Conservation (phyloP, 2,329 filamentous ascomycete genomes). For the Polytolypa hystricis region DNA sequence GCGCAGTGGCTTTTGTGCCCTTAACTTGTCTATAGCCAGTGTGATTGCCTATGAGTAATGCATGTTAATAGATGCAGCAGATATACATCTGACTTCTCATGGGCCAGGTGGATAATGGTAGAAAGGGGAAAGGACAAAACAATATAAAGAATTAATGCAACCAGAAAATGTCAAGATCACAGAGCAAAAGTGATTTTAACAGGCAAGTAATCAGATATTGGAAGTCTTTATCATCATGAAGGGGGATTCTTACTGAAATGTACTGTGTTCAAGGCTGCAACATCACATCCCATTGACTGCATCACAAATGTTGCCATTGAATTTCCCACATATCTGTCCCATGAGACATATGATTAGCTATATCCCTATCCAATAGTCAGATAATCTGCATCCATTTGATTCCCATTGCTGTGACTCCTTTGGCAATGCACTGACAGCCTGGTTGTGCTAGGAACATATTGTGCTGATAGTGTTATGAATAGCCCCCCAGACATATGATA, state of each 20-base stretch:
- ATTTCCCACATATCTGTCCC: slow-evolving; percentile 81
- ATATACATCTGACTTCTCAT: too few species aligned
- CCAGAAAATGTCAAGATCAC: too few species aligned
- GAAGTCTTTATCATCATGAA: neutral
- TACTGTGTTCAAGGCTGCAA: slow-evolving; percentile 88
- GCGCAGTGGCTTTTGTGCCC: slow-evolving; percentile 68
- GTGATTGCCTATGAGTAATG: slow-evolving; percentile 62
- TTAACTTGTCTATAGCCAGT: slow-evolving; percentile 84
- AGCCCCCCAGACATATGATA: too few species aligned
- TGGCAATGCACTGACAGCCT: too few species aligned
- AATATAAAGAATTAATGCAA: too few species aligned
- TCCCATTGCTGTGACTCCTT: too few species aligned
- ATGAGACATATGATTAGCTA: too few species aligned
- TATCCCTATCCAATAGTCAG: too few species aligned
- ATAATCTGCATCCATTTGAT: too few species aligned
- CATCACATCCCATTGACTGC: slow-evolving; percentile 87
- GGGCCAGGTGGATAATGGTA: slow-evolving; percentile 4
- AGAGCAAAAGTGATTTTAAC: too few species aligned
- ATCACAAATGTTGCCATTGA: slow-evolving; percentile 93
- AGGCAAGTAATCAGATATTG: neutral
- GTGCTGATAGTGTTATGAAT: too few species aligned
- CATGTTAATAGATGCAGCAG: neutral
- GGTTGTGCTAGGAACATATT: too few species aligned
- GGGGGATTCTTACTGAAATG: slow-evolving; percentile 67
- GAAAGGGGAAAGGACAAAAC: slow-evolving; percentile 1